Percentiles rank a stretch among this genome's conserved stretches.
Conservation (phyloP, 1,284 basidiomycete species). For the Erythrobasidium hasegawianum region DNA sequence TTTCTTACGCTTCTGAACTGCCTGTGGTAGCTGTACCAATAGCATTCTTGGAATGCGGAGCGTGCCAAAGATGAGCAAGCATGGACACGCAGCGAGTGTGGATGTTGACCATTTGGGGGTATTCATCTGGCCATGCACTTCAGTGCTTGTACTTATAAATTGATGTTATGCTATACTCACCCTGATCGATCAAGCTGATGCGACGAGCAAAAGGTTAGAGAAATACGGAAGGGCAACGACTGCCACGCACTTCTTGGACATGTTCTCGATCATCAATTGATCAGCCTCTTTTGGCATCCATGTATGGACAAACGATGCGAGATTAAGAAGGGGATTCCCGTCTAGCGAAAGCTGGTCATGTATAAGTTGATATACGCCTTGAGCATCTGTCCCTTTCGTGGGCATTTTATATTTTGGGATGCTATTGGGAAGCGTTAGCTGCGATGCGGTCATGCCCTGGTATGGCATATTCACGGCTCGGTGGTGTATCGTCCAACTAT, state of each 20-base stretch:
- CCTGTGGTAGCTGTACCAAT: conserved; percentile 92
- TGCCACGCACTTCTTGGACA: conserved; percentile 59
- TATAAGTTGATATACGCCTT: conserved; percentile 60
- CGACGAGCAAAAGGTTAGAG: too few species aligned
- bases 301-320: conserved; percentile 59
- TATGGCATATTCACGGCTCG: too few species aligned
- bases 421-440: too few species aligned
- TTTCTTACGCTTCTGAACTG: conserved; percentile 60
- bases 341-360: conserved; percentile 79
- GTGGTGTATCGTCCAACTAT: background rate
- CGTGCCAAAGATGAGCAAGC: conserved; percentile 89
- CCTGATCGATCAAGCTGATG: too few species aligned
- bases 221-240: too few species aligned
- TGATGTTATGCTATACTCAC: conserved; percentile 54
- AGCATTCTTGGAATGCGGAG: conserved; percentile 65
- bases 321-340: conserved; percentile 71
- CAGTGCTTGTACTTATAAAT: too few species aligned
- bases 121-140: conserved; percentile 92
- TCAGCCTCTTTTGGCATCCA: conserved; percentile 55
- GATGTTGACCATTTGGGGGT: conserved; percentile 69
- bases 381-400: conserved; percentile 48
- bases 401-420: conserved; percentile 52
- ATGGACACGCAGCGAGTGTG: conserved; percentile 81
- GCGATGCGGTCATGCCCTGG: too few species aligned
- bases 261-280: conserved; percentile 74